phyloP scores from a whole-genome alignment of 148 eudicot genomes.

The Chenopodium quinoa region DNA sequence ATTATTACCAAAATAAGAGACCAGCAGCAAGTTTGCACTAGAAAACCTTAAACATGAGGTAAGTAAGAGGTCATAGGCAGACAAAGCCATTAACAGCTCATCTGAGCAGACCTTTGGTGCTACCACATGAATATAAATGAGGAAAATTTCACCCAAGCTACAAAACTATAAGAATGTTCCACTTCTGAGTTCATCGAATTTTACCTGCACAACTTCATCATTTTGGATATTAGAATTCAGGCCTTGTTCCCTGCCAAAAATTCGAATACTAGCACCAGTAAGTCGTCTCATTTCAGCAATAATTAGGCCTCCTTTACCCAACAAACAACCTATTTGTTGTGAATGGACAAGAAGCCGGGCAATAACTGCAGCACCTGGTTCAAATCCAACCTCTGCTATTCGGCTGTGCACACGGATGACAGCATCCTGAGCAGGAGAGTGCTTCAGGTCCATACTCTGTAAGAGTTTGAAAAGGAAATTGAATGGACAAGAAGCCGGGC shows the following conservation, averaged over 20 bases:
- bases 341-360: constrained; percentile 60
- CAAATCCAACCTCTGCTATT: constrained; percentile 55
- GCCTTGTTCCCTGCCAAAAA: constrained; percentile 53
- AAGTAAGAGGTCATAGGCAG: not conserved
- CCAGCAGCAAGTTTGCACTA: not conserved
- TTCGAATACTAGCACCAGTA: constrained; percentile 56
- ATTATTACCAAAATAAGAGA: not conserved
- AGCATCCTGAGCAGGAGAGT: constrained; percentile 67
- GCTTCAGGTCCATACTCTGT: constrained; percentile 45
- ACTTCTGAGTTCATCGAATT: not conserved
- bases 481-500: constrained; percentile 54
- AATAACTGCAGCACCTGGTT: constrained; percentile 53
- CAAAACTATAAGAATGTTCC: not conserved
- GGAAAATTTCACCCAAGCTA: not conserved
- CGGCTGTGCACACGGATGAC: constrained; percentile 55
- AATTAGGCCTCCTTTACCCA: constrained; percentile 61
- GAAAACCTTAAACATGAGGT: not conserved
- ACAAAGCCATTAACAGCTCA: not conserved
- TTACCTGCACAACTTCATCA: constrained; percentile 65
- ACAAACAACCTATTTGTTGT: constrained; percentile 54
- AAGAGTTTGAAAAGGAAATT: constrained; percentile 8
- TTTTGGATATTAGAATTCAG: constrained; percentile 28
- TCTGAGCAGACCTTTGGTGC: not conserved
- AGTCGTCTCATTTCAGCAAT: constrained; percentile 54
- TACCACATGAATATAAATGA: not conserved